A percentile compares a stretch with the other conserved stretches of the same genome.
phyloP scores from a whole-genome alignment of 345 rosid species.

The Bretschneidera sinensis region DNA sequence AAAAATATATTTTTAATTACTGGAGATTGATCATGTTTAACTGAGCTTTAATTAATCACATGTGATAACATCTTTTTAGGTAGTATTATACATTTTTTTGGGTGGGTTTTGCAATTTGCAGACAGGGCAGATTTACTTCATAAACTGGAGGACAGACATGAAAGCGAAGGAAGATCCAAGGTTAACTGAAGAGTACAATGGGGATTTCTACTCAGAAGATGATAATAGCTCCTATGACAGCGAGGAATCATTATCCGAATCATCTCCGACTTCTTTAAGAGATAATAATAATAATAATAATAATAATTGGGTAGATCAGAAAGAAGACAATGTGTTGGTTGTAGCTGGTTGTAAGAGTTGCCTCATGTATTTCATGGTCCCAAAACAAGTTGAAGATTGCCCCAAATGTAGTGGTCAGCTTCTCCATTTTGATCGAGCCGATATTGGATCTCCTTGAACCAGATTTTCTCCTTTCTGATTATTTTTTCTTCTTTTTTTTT shows the following conservation, averaged over 20 bases:
- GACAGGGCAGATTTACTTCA: conserved; percentile 87
- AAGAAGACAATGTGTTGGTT: conserved; percentile 55
- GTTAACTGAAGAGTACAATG: conserved; percentile 29
- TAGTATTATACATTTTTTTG: not conserved
- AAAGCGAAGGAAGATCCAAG: conserved; percentile 69
- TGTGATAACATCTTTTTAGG: not conserved
- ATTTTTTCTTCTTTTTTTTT: not conserved
- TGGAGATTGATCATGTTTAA: too few species aligned
- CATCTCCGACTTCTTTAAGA: conserved; percentile 43
- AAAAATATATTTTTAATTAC: too few species aligned
- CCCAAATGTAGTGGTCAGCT: conserved; percentile 80
- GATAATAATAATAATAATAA: conserved; percentile 17
- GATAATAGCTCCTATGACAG: conserved; percentile 62
- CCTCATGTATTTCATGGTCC: conserved; percentile 89
- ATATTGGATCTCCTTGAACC: conserved; percentile 38
- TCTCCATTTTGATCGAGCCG: conserved; percentile 70
- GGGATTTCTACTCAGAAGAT: conserved; percentile 41
- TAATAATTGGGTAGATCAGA: conserved; percentile 17
- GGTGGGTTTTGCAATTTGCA: conserved; percentile 22
- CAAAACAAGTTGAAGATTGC: conserved; percentile 71
- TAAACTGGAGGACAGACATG: conserved; percentile 72
- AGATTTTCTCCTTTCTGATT: not conserved
- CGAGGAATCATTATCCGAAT: conserved; percentile 68
- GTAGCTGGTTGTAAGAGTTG: conserved; percentile 96
- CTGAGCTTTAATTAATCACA: too few species aligned